Evolutionary conservation across 2,329 filamentous ascomycete species (phyloP), one percentile per base, ranked within the genome.

Genomic region (Epichloe gansuensis): DNA sequence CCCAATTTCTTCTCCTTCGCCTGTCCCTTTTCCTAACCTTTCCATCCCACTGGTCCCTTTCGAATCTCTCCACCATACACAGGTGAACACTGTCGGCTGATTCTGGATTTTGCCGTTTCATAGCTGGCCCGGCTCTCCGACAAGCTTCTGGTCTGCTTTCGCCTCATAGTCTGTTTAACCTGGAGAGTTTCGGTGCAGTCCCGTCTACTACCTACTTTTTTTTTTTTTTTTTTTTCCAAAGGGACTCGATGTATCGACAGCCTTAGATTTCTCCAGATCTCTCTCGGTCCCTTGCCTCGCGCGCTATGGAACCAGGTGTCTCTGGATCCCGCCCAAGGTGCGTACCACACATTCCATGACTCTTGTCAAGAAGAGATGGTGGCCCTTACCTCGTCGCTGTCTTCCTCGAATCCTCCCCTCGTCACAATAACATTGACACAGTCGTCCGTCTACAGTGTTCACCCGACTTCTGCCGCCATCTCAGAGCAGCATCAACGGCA

Each of bases 221-320:
- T 39, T 17, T 17, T 39, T 17, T 17, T 9, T 45, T n/a, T 38
- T 9, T 31, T 11, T 45, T n/a, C 31, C 4, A 41, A 17, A 17
- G n/a, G 39, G 62, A 38, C 62, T 64, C 65, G 64, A 68, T 68
- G 65, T 62, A 66, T 67, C 65, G 61, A 63, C 59, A 61, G 59
- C 59, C 63, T 61, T 67, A 66, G 63, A 62, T 57, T 59, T 59
- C 59, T 61, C 65, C 61, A 68, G 65, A 65, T 68, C 61, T 61
- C 60, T 59, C 60, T 64, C 61, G 59, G 59, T 65, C 60, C 61
- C 47, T 61, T 61, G 62, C 65, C 59, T 63, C 64, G 65, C 66
- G 62, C 67, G 67, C 64, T 65, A 69, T 68, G 67, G 66, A 69
- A 65, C 61, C 64, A 63, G 64, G 60, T 63, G 67, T 67, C 59